Percentiles rank a stretch among this genome's conserved stretches.
These are phyloP conservation scores for Metroxylon sagu DNA, from an alignment of 176 grass and related monocot genomes.

Conservation along the genomic window DNA sequence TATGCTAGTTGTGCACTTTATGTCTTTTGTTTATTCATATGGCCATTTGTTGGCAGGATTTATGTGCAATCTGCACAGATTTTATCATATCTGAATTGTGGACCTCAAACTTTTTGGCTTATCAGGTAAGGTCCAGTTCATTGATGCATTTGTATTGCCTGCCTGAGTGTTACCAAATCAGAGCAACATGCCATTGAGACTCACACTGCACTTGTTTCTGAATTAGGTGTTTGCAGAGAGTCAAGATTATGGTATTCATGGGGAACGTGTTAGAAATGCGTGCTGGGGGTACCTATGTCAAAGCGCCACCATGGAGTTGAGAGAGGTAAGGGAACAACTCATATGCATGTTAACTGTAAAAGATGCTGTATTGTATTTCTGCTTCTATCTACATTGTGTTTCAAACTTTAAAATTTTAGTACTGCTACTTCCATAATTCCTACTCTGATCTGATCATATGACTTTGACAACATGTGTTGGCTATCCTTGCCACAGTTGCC, in stretches of 20 bases:
- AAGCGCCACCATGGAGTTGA: constrained; percentile 83
- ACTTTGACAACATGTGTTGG: too few species aligned
- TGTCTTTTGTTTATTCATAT: constrained; percentile 6
- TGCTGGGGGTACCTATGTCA: constrained; percentile 99
- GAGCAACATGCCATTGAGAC: too few species aligned
- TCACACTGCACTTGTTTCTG: background rate
- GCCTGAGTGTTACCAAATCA: too few species aligned
- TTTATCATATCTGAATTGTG: constrained; percentile 97
- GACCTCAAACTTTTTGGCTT: constrained; percentile 87
- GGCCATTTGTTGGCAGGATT: constrained; percentile 48
- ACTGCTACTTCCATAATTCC: too few species aligned
- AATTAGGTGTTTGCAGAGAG: constrained; percentile 85
- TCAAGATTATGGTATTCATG: constrained; percentile 92
- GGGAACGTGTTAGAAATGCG: constrained; percentile 87
- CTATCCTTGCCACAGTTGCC: too few species aligned
- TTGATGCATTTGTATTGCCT: background rate
- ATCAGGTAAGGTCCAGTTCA: constrained; percentile 39
- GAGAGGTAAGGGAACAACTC: constrained; percentile 34
- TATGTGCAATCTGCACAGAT: constrained; percentile 95
- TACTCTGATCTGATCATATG: too few species aligned
- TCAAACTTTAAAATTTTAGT: too few species aligned
- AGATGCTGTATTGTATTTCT: too few species aligned
- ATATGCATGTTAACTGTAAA: too few species aligned
- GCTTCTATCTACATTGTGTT: too few species aligned
- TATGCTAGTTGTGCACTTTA: background rate